Conservation (phyloP, 2,329 filamentous ascomycete genomes). For the Phaeoacremonium minimum region DNA sequence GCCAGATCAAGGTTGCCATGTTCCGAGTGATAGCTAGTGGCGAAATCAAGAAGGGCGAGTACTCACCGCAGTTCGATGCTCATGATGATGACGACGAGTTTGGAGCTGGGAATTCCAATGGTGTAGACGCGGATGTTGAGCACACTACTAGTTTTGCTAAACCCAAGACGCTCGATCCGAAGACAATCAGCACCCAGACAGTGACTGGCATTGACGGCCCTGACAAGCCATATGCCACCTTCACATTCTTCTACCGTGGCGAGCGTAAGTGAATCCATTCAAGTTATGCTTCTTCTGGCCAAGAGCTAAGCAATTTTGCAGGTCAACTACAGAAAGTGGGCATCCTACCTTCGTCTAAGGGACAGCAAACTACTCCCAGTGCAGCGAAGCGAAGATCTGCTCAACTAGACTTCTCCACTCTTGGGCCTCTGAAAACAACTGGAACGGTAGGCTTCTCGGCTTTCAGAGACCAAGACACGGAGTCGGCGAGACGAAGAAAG, state of each 20-base stretch:
- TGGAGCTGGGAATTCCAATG: constrained; percentile 42
- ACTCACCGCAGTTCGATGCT: constrained; percentile 94
- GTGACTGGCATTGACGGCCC: constrained; percentile 97
- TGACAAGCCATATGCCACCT: constrained; percentile 92
- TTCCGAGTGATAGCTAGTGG: constrained; percentile 93
- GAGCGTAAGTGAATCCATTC: constrained; percentile 66
- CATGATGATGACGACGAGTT: constrained; percentile 86
- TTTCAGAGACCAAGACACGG: constrained; percentile 69
- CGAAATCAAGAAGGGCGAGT: constrained; percentile 96
- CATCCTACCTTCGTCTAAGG: constrained; percentile 67
- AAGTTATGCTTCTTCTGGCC: constrained; percentile 1
- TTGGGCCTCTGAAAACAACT: constrained; percentile 79
- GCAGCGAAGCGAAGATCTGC: constrained; percentile 74
- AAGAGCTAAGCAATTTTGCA: constrained; percentile 29
- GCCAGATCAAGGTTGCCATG: constrained; percentile 96
- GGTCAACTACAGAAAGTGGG: constrained; percentile 97
- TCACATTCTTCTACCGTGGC: constrained; percentile 96
- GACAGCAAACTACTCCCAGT: constrained; percentile 54
- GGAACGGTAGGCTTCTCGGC: constrained; percentile 87
- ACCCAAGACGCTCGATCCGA: constrained; percentile 91
- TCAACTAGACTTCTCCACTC: constrained; percentile 78
- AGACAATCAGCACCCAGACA: constrained; percentile 96
- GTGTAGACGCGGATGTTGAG: constrained; percentile 76
- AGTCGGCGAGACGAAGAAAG: constrained; percentile 53
- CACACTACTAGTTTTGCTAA: constrained; percentile 98